These are phyloP conservation scores for Chlamydomonas incerta DNA, from an alignment of 139 green algal genomes.

Conservation along the genomic window DNA sequence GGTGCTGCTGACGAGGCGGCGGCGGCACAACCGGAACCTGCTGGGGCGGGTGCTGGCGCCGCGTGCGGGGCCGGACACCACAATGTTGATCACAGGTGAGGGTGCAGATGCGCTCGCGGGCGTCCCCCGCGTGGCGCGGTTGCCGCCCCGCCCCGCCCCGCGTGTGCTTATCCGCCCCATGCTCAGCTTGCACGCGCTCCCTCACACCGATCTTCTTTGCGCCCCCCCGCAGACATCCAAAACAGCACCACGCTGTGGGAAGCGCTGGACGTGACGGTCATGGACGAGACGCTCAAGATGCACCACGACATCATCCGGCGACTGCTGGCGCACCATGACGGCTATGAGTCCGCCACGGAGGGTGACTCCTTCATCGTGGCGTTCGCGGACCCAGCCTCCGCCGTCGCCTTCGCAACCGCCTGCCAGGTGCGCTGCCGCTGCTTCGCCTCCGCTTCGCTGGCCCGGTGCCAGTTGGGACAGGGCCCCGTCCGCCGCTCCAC, in stretches of 20 bases:
- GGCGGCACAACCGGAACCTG: not conserved
- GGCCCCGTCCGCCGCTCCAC: too few species aligned
- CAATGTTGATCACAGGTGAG: slow-evolving; percentile 38
- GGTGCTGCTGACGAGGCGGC: not conserved
- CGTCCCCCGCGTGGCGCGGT: too few species aligned
- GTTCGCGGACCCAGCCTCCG: slow-evolving; percentile 54
- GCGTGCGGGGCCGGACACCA: slow-evolving; percentile 13
- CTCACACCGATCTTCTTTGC: too few species aligned
- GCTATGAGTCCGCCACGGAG: slow-evolving; percentile 39
- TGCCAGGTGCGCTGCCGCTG: not conserved
- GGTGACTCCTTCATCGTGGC: slow-evolving; percentile 63
- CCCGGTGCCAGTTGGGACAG: too few species aligned
- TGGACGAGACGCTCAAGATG: slow-evolving; percentile 31
- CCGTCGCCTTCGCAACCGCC: slow-evolving; percentile 31
- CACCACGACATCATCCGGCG: slow-evolving; percentile 33
- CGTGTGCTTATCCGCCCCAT: too few species aligned
- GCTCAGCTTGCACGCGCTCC: too few species aligned
- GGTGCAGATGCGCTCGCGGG: too few species aligned
- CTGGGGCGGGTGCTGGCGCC: slow-evolving; percentile 24
- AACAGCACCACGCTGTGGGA: slow-evolving; percentile 43
- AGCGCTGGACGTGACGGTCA: slow-evolving; percentile 2
- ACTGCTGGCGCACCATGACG: slow-evolving; percentile 17
- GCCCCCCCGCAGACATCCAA: slow-evolving; percentile 13
- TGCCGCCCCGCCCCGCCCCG: too few species aligned
- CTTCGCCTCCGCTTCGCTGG: too few species aligned